phyloP scores from a whole-genome alignment of 225 moss, liverwort and hornwort species.

The Rhytidiadelphus loreus region DNA sequence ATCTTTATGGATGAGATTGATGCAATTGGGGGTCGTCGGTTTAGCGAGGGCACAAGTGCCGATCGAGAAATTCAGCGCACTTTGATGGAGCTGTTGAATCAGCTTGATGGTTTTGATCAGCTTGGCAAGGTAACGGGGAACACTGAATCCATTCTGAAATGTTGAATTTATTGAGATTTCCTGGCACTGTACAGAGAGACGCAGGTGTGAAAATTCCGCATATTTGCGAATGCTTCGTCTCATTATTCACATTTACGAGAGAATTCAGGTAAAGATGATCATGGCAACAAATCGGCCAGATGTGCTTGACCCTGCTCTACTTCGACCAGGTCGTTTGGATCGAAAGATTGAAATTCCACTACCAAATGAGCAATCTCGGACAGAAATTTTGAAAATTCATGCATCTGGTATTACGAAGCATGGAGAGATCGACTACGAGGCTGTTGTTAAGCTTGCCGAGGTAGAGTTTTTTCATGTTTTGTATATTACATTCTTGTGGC shows the following conservation, averaged over 20 bases:
- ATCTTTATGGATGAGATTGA: constrained; percentile 99
- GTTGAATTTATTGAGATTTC: background rate
- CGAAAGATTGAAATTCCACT: constrained; percentile 95
- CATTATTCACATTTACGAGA: background rate
- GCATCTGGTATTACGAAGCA: constrained; percentile 86
- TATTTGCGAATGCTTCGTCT: background rate
- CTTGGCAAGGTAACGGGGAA: constrained; percentile 71
- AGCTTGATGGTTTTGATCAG: constrained; percentile 91
- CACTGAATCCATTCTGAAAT: background rate
- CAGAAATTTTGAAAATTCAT: constrained; percentile 94
- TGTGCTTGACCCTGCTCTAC: constrained; percentile 90
- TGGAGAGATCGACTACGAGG: constrained; percentile 95
- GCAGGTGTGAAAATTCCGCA: background rate
- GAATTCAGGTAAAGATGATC: constrained; percentile 87
- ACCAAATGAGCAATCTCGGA: constrained; percentile 95
- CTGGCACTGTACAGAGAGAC: background rate
- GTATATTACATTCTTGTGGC: background rate
- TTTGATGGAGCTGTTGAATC: constrained; percentile 96
- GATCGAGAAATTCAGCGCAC: constrained; percentile 97
- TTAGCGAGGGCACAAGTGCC: constrained; percentile 97
- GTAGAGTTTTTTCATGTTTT: constrained; percentile 8
- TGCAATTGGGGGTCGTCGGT: constrained; percentile 90
- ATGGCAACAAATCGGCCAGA: constrained; percentile 98
- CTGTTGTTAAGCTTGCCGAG: constrained; percentile 95
- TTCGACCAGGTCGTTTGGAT: constrained; percentile 95